Percentiles rank a stretch among this genome's conserved stretches.
phyloP scores from a whole-genome alignment of 768 basidiomycete species.

The Imleria badia region DNA sequence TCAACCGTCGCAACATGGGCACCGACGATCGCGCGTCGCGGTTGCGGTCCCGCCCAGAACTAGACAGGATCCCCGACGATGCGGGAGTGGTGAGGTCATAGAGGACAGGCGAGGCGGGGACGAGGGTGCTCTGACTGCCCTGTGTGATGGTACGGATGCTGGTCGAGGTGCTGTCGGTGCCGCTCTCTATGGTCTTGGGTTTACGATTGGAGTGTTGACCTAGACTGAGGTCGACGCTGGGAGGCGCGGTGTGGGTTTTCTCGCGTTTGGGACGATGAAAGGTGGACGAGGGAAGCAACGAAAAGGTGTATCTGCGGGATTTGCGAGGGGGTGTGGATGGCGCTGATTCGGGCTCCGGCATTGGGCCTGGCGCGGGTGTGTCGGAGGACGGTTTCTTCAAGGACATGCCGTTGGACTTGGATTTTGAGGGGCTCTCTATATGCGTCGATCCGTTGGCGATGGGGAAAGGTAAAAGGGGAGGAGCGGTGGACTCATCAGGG shows the following conservation, averaged over 20 bases:
- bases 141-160: constrained; percentile 20
- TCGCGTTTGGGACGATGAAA: constrained; percentile 21
- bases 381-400: not conserved
- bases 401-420: not conserved
- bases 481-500: not conserved
- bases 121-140: constrained; percentile 22
- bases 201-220: not conserved
- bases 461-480: not conserved
- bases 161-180: constrained; percentile 21
- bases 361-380: not conserved
- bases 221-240: not conserved
- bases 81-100: constrained; percentile 8
- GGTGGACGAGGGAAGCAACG: constrained; percentile 21
- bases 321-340: constrained; percentile 5
- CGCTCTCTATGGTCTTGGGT: constrained; percentile 2
- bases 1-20: constrained; percentile 22
- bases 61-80: constrained; percentile 6
- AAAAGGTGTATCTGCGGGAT: constrained; percentile 25
- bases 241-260: constrained; percentile 7
- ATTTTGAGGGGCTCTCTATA: not conserved
- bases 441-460: not conserved
- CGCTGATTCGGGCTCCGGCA: not conserved
- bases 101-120: not conserved
- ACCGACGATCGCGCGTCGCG: not conserved
- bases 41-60: not conserved